Percentiles rank a stretch among this genome's conserved stretches.
Evolutionary conservation across 257 asterid species (phyloP).

Genomic region (Solanum appendiculatum): DNA sequence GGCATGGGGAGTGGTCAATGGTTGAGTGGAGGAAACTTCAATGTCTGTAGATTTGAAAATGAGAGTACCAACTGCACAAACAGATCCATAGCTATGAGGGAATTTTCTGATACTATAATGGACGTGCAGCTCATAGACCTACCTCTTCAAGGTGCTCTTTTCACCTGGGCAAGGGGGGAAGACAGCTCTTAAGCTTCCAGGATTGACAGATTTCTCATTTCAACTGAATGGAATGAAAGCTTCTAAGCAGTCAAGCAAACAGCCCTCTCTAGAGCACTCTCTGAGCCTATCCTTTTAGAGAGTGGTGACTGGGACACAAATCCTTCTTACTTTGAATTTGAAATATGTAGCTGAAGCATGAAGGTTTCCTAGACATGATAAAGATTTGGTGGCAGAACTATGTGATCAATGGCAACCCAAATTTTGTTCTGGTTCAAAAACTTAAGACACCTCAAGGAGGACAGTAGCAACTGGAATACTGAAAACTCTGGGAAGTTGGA

Average conservation of each 20-base stretch:
- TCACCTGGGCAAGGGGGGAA: neutral
- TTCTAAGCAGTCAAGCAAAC: neutral
- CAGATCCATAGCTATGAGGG: neutral
- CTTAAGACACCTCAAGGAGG: neutral
- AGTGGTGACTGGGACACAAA: neutral
- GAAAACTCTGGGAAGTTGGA: neutral
- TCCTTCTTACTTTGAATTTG: neutral
- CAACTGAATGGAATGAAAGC: neutral
- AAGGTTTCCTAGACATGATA: neutral
- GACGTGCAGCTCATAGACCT: neutral
- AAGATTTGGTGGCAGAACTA: neutral
- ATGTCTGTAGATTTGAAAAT: neutral
- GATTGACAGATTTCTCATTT: neutral
- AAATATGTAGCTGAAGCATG: neutral
- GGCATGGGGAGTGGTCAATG: neutral
- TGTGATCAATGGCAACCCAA: neutral
- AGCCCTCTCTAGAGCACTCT: neutral
- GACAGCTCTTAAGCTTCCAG: neutral
- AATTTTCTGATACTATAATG: neutral
- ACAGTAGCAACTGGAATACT: neutral
- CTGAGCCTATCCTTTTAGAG: neutral
- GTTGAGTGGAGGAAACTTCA: neutral
- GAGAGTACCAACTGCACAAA: neutral
- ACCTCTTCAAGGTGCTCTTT: neutral
- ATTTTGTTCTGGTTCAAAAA: neutral